A percentile compares a stretch with the other conserved stretches of the same genome.
phyloP scores from a whole-genome alignment of 345 rosid genomes.

The Noccaea bulbosa region DNA sequence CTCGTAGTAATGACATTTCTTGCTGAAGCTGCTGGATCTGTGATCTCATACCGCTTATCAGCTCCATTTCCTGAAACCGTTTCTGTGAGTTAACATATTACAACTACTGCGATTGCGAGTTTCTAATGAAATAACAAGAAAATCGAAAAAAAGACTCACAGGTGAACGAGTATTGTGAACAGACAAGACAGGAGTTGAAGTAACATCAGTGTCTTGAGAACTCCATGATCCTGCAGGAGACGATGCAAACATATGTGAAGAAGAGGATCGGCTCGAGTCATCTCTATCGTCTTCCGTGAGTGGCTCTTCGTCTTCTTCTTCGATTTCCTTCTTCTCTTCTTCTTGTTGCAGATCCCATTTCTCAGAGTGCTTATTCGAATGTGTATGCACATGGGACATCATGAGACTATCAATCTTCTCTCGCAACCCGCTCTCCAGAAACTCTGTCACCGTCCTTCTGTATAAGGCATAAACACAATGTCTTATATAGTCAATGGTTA shows the following conservation, averaged over 20 bases:
- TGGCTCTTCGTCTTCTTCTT: slow-evolving; percentile 40
- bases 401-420: slow-evolving; percentile 71
- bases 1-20: slow-evolving; percentile 71
- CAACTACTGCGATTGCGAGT: neutral
- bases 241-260: slow-evolving; percentile 44
- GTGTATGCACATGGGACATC: slow-evolving; percentile 55
- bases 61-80: slow-evolving; percentile 66
- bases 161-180: slow-evolving; percentile 30
- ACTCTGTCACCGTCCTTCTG: slow-evolving; percentile 81
- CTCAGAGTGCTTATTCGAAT: slow-evolving; percentile 43
- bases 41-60: slow-evolving; percentile 63
- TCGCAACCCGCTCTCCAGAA: slow-evolving; percentile 70
- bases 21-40: slow-evolving; percentile 72
- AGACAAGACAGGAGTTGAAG: slow-evolving; percentile 34
- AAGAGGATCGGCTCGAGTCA: slow-evolving; percentile 45
- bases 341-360: slow-evolving; percentile 27
- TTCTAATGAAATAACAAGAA: slow-evolving; percentile 9
- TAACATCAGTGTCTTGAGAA: slow-evolving; percentile 51
- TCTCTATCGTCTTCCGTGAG: slow-evolving; percentile 28
- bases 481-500: neutral
- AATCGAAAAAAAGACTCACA: slow-evolving; percentile 4
- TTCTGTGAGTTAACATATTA: neutral
- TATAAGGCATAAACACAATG: neutral
- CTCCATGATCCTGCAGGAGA: slow-evolving; percentile 59
- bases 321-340: slow-evolving; percentile 26